Conservation (phyloP, 2,329 filamentous ascomycete genomes). For the Blastomyces parvus region DNA sequence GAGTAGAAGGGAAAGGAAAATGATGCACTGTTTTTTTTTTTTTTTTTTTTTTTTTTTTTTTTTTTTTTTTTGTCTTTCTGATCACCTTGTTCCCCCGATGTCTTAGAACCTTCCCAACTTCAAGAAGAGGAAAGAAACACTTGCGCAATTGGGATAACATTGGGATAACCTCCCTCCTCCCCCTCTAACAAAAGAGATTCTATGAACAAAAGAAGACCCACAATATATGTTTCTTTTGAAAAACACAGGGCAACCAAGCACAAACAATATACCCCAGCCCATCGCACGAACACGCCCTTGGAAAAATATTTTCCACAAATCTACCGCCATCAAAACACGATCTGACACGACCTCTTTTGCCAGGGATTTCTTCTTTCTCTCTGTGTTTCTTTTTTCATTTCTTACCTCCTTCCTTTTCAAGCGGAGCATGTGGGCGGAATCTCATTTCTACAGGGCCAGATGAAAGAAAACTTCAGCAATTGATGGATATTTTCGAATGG, state of each 20-base stretch:
- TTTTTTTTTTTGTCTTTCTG: no score
- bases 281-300: neutral
- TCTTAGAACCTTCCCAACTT: no score
- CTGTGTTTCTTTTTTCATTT: neutral
- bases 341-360: neutral
- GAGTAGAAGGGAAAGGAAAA: no score
- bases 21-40: neutral
- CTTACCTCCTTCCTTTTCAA: neutral
- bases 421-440: slow-evolving; percentile 3
- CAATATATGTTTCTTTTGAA: neutral
- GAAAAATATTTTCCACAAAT: neutral
- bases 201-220: neutral
- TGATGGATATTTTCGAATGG: slow-evolving; percentile 1
- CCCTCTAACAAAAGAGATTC: neutral
- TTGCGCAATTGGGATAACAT: neutral
- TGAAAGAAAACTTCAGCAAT: neutral
- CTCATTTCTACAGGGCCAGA: slow-evolving; percentile 1
- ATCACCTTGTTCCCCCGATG: no score
- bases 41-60: no score
- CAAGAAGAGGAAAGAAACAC: neutral
- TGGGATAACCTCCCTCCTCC: neutral
- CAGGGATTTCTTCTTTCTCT: neutral
- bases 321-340: neutral
- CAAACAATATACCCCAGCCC: neutral
- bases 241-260: neutral